These are phyloP conservation scores for Fremontodendron californicum DNA, from an alignment of 345 rosid species.

Conservation along the genomic window DNA sequence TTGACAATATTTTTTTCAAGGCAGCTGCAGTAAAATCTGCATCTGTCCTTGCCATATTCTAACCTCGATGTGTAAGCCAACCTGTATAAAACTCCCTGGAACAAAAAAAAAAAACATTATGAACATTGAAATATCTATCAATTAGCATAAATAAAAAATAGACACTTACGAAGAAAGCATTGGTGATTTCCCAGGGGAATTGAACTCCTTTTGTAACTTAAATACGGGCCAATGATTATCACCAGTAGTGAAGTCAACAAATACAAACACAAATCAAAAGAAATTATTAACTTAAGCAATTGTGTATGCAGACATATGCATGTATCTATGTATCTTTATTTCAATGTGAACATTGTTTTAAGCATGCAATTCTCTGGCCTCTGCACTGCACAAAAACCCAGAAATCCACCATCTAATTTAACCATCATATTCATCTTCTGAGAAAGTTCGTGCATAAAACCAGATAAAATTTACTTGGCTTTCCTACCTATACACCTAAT, in stretches of 20 bases:
- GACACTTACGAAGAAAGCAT: no score
- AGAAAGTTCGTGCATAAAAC: neutral
- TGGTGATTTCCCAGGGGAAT: no score
- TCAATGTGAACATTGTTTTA: neutral
- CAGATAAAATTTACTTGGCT: neutral
- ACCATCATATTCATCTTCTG: neutral
- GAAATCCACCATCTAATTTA: neutral
- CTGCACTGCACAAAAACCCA: neutral
- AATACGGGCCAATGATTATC: constrained; percentile 80
- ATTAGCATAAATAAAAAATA: no score
- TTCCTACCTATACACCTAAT: neutral
- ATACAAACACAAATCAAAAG: constrained; percentile 39
- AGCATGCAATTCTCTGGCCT: neutral
- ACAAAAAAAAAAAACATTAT: constrained; percentile 7
- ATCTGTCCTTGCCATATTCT: constrained; percentile 58
- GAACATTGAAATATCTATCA: constrained; percentile 24
- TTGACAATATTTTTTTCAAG: constrained; percentile 66
- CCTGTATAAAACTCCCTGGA: no score
- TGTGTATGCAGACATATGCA: neutral
- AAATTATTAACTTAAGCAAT: neutral
- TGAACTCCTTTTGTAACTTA: no score
- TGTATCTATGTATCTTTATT: neutral
- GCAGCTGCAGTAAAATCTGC: constrained; percentile 63
- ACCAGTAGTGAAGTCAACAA: constrained; percentile 84
- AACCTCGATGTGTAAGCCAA: constrained; percentile 96